Conservation (phyloP, 228 moss, liverwort and hornwort genomes). For the Sphagnum magellanicum region DNA sequence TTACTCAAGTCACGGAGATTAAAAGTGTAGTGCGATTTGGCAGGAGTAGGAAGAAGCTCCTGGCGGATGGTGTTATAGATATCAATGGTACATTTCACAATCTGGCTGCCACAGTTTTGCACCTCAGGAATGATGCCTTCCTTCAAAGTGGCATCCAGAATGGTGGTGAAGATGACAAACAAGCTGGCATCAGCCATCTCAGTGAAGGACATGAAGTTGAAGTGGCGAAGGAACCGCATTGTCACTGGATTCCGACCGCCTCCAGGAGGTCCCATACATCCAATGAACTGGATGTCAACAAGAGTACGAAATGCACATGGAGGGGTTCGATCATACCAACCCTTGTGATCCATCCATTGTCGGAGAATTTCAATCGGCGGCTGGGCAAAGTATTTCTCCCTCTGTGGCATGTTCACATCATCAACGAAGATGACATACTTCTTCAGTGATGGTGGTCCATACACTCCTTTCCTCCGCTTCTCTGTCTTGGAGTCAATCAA, state of each 20-base stretch:
- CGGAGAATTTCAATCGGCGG: constrained; percentile 93
- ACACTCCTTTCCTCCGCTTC: constrained; percentile 76
- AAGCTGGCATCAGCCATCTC: constrained; percentile 79
- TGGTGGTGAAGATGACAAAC: constrained; percentile 70
- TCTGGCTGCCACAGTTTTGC: constrained; percentile 50
- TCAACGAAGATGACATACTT: constrained; percentile 93
- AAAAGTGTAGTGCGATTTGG: constrained; percentile 88
- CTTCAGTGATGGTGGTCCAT: constrained; percentile 75
- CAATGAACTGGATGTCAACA: constrained; percentile 90
- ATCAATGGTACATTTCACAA: constrained; percentile 76
- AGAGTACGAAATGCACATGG: constrained; percentile 86
- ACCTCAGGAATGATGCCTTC: constrained; percentile 34
- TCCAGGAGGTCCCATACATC: constrained; percentile 90
- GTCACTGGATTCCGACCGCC: constrained; percentile 84
- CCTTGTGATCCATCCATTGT: constrained; percentile 95
- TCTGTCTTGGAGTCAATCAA: constrained; percentile 88
- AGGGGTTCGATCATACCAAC: constrained; percentile 89
- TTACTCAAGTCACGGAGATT: constrained; percentile 85
- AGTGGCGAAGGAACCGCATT: constrained; percentile 80
- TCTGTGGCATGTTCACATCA: constrained; percentile 93
- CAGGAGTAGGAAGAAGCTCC: constrained; percentile 87
- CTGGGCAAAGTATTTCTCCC: constrained; percentile 92
- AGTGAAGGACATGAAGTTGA: constrained; percentile 74
- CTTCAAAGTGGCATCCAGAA: constrained; percentile 63
- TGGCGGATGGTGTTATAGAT: constrained; percentile 76